Conservation (phyloP, 495 filamentous ascomycete species). For the Xylaria grammica region DNA sequence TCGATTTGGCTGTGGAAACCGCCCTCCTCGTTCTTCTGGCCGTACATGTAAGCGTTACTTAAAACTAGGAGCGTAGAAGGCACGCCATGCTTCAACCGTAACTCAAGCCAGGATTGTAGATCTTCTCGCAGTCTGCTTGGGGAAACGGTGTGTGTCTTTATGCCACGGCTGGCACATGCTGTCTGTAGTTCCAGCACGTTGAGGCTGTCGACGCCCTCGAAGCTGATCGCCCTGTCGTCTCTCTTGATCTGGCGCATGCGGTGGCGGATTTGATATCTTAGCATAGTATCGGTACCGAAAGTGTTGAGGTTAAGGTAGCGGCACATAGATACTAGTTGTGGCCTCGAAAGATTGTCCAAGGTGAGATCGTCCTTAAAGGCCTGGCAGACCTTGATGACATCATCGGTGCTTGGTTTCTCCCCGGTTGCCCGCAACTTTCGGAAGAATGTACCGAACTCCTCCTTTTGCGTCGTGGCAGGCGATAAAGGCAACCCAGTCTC, state of each 20-base stretch:
- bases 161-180: constrained; percentile 86
- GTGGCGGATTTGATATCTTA: constrained; percentile 97
- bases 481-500: constrained; percentile 92
- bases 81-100: constrained; percentile 89
- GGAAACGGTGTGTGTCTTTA: constrained; percentile 88
- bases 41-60: constrained; percentile 97
- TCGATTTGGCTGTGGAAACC: constrained; percentile 92
- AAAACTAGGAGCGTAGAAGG: constrained; percentile 94
- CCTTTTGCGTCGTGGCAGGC: constrained; percentile 82
- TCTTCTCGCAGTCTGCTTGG: constrained; percentile 89
- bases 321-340: constrained; percentile 96
- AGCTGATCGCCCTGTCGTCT: constrained; percentile 93
- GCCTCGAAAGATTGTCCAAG: constrained; percentile 93
- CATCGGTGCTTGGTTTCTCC: constrained; percentile 82
- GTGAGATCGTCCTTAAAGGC: constrained; percentile 98
- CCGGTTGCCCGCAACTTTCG: constrained; percentile 92
- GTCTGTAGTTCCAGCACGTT: constrained; percentile 93
- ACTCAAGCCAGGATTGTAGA: constrained; percentile 91
- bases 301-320: constrained; percentile 98
- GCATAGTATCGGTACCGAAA: constrained; percentile 94
- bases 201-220: constrained; percentile 90
- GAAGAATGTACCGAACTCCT: constrained; percentile 98
- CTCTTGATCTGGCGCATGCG: constrained; percentile 99
- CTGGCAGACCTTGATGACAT: constrained; percentile 99
- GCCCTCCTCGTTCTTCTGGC: constrained; percentile 69